Conservation (phyloP, 768 basidiomycete genomes). For the Leccinum rimulosum region DNA sequence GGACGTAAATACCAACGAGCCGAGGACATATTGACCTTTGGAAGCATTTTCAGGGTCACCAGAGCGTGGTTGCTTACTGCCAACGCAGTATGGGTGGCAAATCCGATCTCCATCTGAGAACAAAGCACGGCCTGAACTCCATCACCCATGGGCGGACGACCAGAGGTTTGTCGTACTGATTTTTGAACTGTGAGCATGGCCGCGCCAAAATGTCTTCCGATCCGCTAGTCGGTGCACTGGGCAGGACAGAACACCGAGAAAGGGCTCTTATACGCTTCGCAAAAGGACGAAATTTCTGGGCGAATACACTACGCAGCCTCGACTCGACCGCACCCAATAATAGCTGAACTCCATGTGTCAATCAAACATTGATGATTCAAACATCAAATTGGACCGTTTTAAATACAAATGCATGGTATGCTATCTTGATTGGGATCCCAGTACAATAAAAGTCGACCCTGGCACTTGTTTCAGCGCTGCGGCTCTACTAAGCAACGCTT, state of each 20-base stretch:
- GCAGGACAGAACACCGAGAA: background rate
- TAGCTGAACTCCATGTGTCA: background rate
- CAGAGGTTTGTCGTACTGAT: background rate
- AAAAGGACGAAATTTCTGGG: background rate
- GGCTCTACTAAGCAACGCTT: background rate
- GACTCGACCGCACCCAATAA: no score
- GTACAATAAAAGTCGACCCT: background rate
- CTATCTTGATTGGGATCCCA: background rate
- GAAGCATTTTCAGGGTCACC: background rate
- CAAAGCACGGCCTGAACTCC: background rate
- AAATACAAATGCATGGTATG: background rate
- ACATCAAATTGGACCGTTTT: background rate
- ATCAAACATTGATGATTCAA: background rate
- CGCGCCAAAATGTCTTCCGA: background rate
- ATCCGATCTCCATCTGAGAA: background rate
- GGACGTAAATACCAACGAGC: background rate
- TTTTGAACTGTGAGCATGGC: background rate
- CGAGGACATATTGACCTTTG: background rate
- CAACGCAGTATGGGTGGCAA: background rate
- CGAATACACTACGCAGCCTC: background rate
- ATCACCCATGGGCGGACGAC: background rate
- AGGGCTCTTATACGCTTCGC: background rate
- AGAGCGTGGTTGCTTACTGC: background rate
- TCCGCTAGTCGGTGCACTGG: background rate
- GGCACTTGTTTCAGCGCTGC: background rate